A percentile compares a stretch with the other conserved stretches of the same genome.
These are phyloP conservation scores for Bretziella fagacearum DNA, from an alignment of 2,329 filamentous ascomycete species.

Conservation along the genomic window DNA sequence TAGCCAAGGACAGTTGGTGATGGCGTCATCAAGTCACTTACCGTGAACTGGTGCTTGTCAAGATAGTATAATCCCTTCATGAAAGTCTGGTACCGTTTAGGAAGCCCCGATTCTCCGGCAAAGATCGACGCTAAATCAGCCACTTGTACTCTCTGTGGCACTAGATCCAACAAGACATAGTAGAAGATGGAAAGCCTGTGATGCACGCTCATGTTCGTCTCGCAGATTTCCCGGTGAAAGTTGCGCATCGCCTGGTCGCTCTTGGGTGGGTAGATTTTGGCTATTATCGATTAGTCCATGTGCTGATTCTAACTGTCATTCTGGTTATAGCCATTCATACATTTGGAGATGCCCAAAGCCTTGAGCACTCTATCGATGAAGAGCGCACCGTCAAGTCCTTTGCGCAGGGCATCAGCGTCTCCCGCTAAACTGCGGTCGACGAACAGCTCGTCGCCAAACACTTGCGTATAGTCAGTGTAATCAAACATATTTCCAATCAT, in stretches of 20 bases:
- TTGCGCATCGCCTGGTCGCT: conserved; percentile 48
- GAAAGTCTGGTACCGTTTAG: conserved; percentile 60
- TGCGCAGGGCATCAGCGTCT: conserved; percentile 49
- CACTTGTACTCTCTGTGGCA: conserved; percentile 29
- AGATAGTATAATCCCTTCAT: conserved; percentile 71
- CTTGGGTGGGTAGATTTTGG: conserved; percentile 58
- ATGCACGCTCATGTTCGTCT: conserved; percentile 46
- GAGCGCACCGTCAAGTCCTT: conserved; percentile 48
- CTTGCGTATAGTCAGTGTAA: conserved; percentile 48
- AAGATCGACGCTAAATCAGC: conserved; percentile 37
- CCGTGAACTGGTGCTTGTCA: conserved; percentile 52
- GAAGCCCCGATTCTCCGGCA: conserved; percentile 45
- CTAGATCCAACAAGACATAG: conserved; percentile 65
- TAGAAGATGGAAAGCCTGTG: conserved; percentile 72
- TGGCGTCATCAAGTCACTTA: conserved; percentile 20
- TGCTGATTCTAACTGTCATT: not conserved
- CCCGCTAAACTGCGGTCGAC: conserved; percentile 41
- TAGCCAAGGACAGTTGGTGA: not conserved
- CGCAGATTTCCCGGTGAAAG: conserved; percentile 53
- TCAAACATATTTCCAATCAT: conserved; percentile 37
- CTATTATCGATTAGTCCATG: conserved; percentile 20
- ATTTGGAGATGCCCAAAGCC: conserved; percentile 50
- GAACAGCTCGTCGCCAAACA: conserved; percentile 45
- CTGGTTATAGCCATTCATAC: conserved; percentile 26
- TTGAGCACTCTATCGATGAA: conserved; percentile 68